Percentiles rank a stretch among this genome's conserved stretches.
Evolutionary conservation across 2,329 filamentous ascomycete species (phyloP).

Genomic region (Arachnomyces sp.): DNA sequence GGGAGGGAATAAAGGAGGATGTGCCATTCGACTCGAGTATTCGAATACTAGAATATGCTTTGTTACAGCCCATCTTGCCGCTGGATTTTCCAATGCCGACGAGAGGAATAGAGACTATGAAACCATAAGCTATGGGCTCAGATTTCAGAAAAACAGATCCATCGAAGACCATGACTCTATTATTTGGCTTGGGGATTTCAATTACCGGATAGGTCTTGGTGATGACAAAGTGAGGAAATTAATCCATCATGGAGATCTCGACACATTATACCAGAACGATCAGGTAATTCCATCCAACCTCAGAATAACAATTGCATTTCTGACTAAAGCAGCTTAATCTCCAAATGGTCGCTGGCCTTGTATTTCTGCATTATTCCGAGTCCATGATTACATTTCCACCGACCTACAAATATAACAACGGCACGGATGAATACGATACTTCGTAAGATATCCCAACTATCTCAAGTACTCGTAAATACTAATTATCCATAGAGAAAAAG

Average conservation of each 20-base stretch:
- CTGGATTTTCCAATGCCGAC: slow-evolving; percentile 93
- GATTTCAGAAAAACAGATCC: slow-evolving; percentile 81
- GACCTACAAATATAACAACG: slow-evolving; percentile 93
- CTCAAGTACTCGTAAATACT: slow-evolving; percentile 15
- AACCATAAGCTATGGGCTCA: slow-evolving; percentile 77
- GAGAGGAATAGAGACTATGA: slow-evolving; percentile 90
- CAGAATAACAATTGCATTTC: not conserved
- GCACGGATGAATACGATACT: slow-evolving; percentile 81
- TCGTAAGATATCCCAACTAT: slow-evolving; percentile 53
- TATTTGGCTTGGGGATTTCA: slow-evolving; percentile 96
- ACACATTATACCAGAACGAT: slow-evolving; percentile 80
- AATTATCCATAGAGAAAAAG: slow-evolving; percentile 64
- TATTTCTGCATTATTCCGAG: slow-evolving; percentile 89
- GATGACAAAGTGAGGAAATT: slow-evolving; percentile 70
- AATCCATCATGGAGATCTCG: slow-evolving; percentile 65
- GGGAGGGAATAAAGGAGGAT: slow-evolving; percentile 95
- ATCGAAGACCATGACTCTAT: slow-evolving; percentile 90
- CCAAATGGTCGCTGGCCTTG: slow-evolving; percentile 87
- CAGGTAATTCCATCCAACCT: slow-evolving; percentile 49
- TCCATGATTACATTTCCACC: slow-evolving; percentile 79
- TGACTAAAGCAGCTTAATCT: slow-evolving; percentile 61
- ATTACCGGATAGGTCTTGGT: slow-evolving; percentile 84
- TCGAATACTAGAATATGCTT: slow-evolving; percentile 90
- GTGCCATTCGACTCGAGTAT: slow-evolving; percentile 91
- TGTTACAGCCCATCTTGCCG: slow-evolving; percentile 91